Percentiles rank a stretch among this genome's conserved stretches.
These are phyloP conservation scores for Fusarium sacchari DNA, from an alignment of 2,329 filamentous ascomycete species.

Conservation along the genomic window DNA sequence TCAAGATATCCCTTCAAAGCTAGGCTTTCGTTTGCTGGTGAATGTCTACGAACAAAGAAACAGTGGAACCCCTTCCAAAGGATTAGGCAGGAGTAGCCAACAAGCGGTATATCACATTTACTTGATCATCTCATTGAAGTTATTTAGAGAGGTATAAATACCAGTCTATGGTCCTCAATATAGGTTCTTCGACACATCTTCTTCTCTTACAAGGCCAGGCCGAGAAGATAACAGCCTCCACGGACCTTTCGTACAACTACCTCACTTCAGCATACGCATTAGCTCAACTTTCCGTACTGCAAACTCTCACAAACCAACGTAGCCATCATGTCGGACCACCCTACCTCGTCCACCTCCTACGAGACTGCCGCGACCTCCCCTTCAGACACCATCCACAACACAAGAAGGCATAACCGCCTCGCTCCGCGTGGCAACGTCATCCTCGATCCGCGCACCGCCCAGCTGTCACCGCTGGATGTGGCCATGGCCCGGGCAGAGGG, in stretches of 20 bases:
- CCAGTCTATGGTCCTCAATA: neutral
- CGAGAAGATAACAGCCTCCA: neutral
- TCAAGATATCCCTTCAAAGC: neutral
- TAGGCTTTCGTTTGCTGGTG: neutral
- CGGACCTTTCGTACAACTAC: neutral
- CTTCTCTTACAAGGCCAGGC: neutral
- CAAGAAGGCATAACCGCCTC: neutral
- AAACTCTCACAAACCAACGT: neutral
- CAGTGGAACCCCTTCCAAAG: neutral
- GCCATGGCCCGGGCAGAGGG: neutral
- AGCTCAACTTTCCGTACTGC: neutral
- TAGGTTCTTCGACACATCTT: neutral
- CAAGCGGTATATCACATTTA: neutral
- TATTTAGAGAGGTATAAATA: neutral
- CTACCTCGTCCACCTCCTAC: no score
- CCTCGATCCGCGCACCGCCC: neutral
- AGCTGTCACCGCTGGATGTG: neutral
- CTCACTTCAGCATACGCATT: neutral
- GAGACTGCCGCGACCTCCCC: no score
- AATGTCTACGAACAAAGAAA: neutral
- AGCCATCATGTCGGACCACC: neutral
- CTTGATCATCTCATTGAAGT: neutral
- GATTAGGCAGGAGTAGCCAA: no score
- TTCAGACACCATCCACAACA: neutral
- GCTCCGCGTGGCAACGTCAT: neutral